These are phyloP conservation scores for Neonectria punicea DNA, from an alignment of 2,329 filamentous ascomycete species.

Conservation along the genomic window DNA sequence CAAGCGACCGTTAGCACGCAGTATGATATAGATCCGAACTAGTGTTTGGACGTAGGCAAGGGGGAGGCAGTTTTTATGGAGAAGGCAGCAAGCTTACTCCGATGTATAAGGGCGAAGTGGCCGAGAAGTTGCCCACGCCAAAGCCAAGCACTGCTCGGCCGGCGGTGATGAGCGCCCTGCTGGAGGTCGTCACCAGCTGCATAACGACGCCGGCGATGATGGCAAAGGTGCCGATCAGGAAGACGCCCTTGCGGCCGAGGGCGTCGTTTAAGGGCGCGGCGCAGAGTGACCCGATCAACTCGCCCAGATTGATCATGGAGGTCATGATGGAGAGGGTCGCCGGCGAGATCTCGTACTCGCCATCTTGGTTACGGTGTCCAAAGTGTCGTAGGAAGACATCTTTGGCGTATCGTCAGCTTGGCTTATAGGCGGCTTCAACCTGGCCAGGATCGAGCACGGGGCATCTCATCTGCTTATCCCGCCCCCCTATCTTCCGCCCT, in stretches of 20 bases:
- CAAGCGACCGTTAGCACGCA: background rate
- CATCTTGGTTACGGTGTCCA: slow-evolving; percentile 41
- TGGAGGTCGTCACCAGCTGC: slow-evolving; percentile 41
- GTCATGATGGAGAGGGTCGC: slow-evolving; percentile 44
- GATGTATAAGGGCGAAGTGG: slow-evolving; percentile 51
- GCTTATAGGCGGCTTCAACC: background rate
- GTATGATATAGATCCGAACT: background rate
- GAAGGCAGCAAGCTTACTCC: slow-evolving; percentile 35
- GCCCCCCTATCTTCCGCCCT: background rate
- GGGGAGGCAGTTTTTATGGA: background rate
- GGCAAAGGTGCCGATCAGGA: slow-evolving; percentile 40
- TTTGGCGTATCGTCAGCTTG: slow-evolving; percentile 11
- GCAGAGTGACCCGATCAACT: slow-evolving; percentile 49
- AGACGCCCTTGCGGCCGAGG: slow-evolving; percentile 47
- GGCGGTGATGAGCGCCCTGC: slow-evolving; percentile 36
- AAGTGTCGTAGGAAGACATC: slow-evolving; percentile 50
- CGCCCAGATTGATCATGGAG: slow-evolving; percentile 53
- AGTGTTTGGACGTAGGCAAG: background rate
- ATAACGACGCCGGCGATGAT: slow-evolving; percentile 42
- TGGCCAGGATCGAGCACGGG: background rate
- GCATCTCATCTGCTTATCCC: background rate
- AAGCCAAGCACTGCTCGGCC: slow-evolving; percentile 40
- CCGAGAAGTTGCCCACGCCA: slow-evolving; percentile 51
- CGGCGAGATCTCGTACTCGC: slow-evolving; percentile 43
- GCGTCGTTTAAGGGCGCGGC: slow-evolving; percentile 51